phyloP scores from a whole-genome alignment of 2,329 filamentous ascomycete genomes.

The Pseudophaeomoniella oleicola region DNA sequence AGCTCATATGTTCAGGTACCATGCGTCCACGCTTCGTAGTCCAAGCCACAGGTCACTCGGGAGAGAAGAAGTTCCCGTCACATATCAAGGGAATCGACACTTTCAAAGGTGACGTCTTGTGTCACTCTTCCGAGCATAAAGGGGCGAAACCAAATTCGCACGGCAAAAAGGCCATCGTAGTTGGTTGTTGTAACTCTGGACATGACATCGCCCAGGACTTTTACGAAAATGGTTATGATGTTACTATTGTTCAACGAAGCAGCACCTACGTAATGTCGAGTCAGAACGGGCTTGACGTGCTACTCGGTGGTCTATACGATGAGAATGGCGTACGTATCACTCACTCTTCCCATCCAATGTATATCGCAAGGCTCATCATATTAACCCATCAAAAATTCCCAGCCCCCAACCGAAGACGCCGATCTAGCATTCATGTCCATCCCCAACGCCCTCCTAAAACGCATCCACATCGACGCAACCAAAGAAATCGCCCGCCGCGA shows the following conservation, averaged over 20 bases:
- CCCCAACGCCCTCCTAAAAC: slow-evolving; percentile 20
- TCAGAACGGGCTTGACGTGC: slow-evolving; percentile 35
- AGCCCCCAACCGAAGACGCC: slow-evolving; percentile 49
- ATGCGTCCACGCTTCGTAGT: slow-evolving; percentile 50
- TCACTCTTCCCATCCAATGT: not conserved
- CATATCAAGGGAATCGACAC: slow-evolving; percentile 31
- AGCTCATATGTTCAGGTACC: slow-evolving; percentile 14
- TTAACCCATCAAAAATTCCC: slow-evolving; percentile 7
- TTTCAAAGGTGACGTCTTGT: slow-evolving; percentile 45
- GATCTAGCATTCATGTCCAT: slow-evolving; percentile 46
- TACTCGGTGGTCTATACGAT: slow-evolving; percentile 35
- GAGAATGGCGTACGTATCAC: slow-evolving; percentile 16
- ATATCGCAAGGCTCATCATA: not conserved
- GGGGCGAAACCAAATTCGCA: slow-evolving; percentile 33
- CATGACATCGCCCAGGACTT: slow-evolving; percentile 58
- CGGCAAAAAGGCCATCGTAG: slow-evolving; percentile 47
- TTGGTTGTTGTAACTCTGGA: slow-evolving; percentile 54
- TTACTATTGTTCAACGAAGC: slow-evolving; percentile 57
- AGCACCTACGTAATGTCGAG: slow-evolving; percentile 50
- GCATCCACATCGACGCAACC: slow-evolving; percentile 16
- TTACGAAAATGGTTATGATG: slow-evolving; percentile 48
- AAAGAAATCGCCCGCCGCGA: slow-evolving; percentile 16
- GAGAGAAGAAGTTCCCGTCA: slow-evolving; percentile 41
- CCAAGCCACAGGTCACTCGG: slow-evolving; percentile 54
- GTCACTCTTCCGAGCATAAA: slow-evolving; percentile 47